phyloP scores from a whole-genome alignment of 164 flowering plant species.

The Berberis vulgaris region DNA sequence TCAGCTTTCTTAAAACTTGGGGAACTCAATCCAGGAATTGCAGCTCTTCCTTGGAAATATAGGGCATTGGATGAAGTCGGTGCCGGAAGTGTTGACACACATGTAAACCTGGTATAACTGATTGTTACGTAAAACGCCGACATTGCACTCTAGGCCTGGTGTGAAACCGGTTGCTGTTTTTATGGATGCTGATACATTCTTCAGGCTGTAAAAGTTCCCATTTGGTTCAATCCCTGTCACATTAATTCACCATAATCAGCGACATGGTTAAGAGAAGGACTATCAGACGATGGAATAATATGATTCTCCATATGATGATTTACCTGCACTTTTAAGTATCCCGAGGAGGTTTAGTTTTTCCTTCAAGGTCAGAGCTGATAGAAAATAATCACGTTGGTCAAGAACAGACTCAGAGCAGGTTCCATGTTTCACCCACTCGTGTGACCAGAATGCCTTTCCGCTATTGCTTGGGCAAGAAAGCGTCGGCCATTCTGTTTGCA shows the following conservation, averaged over 20 bases:
- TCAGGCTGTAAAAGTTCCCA: constrained; percentile 25
- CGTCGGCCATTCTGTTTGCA: constrained; percentile 36
- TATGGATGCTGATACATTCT: constrained; percentile 32
- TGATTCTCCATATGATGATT: constrained; percentile 5
- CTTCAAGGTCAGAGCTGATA: constrained; percentile 31
- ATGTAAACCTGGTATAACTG: constrained; percentile 44
- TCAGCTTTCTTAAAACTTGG: constrained; percentile 13
- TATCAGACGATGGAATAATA: background rate
- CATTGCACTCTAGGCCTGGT: constrained; percentile 39
- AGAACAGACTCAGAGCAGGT: constrained; percentile 40
- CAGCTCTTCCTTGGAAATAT: constrained; percentile 31
- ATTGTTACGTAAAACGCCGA: constrained; percentile 20
- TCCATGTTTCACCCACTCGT: constrained; percentile 50
- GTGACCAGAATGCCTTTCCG: constrained; percentile 31
- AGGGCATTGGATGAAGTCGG: constrained; percentile 37
- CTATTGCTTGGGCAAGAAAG: constrained; percentile 33
- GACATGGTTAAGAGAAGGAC: background rate
- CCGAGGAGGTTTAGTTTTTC: constrained; percentile 19
- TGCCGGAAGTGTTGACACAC: constrained; percentile 35
- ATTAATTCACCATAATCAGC: background rate
- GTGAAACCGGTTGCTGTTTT: constrained; percentile 25
- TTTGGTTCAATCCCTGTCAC: constrained; percentile 34
- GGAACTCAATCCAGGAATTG: constrained; percentile 27
- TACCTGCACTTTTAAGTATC: constrained; percentile 20
- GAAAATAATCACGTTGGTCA: constrained; percentile 29